Evolutionary conservation across 371 early-diverging fungal genomes (phyloP), one percentile per base, ranked within the genome.

Genomic region (Zancudomyces culisetae): DNA sequence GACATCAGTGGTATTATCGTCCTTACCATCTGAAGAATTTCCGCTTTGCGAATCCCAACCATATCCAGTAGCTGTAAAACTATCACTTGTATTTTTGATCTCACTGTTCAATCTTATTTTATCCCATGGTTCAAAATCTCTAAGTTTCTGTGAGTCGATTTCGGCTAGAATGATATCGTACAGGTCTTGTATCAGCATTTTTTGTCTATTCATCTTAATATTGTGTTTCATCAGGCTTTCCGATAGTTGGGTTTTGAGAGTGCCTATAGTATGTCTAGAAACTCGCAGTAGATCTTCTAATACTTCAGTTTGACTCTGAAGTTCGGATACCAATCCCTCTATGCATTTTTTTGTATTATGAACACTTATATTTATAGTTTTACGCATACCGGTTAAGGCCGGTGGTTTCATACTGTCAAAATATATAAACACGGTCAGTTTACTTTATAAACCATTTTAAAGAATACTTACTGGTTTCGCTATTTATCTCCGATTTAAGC

Each of bases 251-350:
- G 50, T 29, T 35, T 49, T 27, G 3, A 49, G 20, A 35, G 29
- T 35, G 21, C 50, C 50, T 12, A 49, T 49, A 29, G 50, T 49
- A 28, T 49, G 50, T 49, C 50, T 49, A 4, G 50, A 49, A 30
- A 49, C 40, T 21, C 50, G 26, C 8, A 49, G 39, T 20, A 49
- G 39, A 35, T 49, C 50, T 20, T 49, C 50, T 20, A 49, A 39
- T 12, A 30, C 50, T 2, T 35, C 40, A 21, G 50, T 49, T 49
- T 49, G 26, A 12, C 40, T 49, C 30, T 40, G 26, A 13, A 49
- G 23, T 13, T 28, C 8, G 22, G 29, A 27, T 4, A 49, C 50
- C 12, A 49, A 39, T 6, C 50, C 50, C 28, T 49, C 48, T 48
- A 48, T 27, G 15, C 6, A 35, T n/a, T n/a, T n/a, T n/a, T n/a